Base-by-base conservation (phyloP, 2,329 filamentous ascomycete genomes). In the Chrysoporthe austroafricana region DNA sequence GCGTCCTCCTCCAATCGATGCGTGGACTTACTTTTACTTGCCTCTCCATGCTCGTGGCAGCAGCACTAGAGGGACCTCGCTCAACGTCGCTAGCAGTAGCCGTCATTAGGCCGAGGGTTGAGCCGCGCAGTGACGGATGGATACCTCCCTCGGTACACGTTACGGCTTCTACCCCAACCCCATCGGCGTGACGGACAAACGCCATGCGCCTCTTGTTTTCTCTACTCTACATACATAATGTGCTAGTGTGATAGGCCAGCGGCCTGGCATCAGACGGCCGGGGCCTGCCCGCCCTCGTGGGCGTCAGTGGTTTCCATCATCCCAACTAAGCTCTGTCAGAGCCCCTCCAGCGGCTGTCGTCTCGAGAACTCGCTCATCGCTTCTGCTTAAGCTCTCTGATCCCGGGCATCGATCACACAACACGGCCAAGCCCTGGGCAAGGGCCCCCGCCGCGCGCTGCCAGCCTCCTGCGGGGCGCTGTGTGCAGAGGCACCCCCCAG, bases 211-310 rank as follows among this genome's bases (percentile, higher is more conserved):
- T 44, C 36, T 44, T 44, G n/a, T 44, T 58, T 11, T 39, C n/a
- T 4, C 21, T 43, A 3, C 26, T 36, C 26, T 39, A 39, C 7
- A 58, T 58, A 39, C 7, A 16, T 42, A 39, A 4, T 42, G 9
- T 7, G 21, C 56, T 21, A 32, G 8, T 18, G 8, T 54, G 62
- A 46, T 46, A 64, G 59, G 62, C 46, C 60, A 60, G 46, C 50
- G 57, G 64, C 63, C 54, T 69, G 64, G 61, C 64, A 43, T 64
- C 67, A 67, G 56, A 64, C 56, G 61, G 56, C 61, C 62, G 46
- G 58, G 67, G 67, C 54, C 34, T 58, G 61, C 64, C 62, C 56
- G 43, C 54, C 42, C 50, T 8, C 46, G 43, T 60, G 14, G 8
- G 21, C 34, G 26, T 54, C n/a, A 62, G 64, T 34, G 34, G 54